Conservation (phyloP, 78 protist species). For the Dictyostelium firmibasis region DNA sequence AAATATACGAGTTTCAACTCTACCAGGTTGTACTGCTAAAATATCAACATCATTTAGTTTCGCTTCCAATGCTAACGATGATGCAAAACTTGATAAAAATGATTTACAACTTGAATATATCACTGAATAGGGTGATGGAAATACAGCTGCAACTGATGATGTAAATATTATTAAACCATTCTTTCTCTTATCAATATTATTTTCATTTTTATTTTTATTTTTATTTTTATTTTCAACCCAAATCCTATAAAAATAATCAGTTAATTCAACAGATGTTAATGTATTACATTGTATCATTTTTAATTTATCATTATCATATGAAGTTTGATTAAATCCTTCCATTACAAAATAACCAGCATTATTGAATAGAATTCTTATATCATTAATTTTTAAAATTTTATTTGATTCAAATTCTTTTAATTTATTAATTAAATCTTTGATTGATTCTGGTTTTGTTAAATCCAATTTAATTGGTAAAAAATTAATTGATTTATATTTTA, state of each 20-base stretch:
- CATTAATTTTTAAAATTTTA: background rate
- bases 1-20: conserved; percentile 26
- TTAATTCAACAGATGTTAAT: background rate
- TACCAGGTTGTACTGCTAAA: conserved; percentile 49
- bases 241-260: conserved; percentile 37
- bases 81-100: conserved; percentile 27
- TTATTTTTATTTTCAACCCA: background rate
- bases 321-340: conserved; percentile 60
- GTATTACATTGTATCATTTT: conserved; percentile 30
- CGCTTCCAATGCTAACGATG: conserved; percentile 45
- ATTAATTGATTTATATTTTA: background rate
- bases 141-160: conserved; percentile 12
- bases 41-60: conserved; percentile 5
- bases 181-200: background rate
- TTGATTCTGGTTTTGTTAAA: background rate
- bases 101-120: conserved; percentile 45
- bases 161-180: conserved; percentile 25
- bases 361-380: conserved; percentile 5
- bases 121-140: conserved; percentile 51
- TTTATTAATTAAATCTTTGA: background rate
- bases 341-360: conserved; percentile 57
- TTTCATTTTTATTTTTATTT: background rate
- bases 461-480: background rate
- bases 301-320: background rate
- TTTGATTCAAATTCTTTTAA: background rate